Conservation (phyloP, 2,329 filamentous ascomycete genomes). For the Penicillium sp. region DNA sequence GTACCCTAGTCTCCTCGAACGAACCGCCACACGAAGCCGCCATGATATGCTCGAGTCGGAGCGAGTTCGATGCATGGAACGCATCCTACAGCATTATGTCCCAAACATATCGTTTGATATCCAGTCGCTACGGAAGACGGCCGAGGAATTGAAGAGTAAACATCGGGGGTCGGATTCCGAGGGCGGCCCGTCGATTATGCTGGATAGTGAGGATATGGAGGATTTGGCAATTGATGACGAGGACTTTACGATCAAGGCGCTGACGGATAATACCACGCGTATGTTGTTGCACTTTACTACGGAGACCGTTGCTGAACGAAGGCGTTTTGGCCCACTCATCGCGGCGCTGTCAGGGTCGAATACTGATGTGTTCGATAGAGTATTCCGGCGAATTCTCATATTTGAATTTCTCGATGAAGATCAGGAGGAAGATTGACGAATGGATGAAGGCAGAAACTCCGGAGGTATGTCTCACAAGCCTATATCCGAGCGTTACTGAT, state of each 20-base stretch:
- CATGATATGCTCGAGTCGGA: constrained; percentile 43
- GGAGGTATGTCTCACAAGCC: constrained; percentile 32
- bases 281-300: constrained; percentile 21
- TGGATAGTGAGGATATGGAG: constrained; percentile 43
- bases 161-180: constrained; percentile 40
- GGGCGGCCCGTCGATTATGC: constrained; percentile 32
- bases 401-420: constrained; percentile 51
- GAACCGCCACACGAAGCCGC: constrained; percentile 35
- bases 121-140: constrained; percentile 48
- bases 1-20: constrained; percentile 33
- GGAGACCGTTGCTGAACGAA: too few species aligned
- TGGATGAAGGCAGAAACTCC: constrained; percentile 46
- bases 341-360: not conserved
- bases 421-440: constrained; percentile 49
- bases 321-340: not conserved
- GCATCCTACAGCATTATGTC: constrained; percentile 53
- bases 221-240: constrained; percentile 49
- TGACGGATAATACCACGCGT: constrained; percentile 48
- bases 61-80: constrained; percentile 52
- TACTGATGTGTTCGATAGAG: constrained; percentile 32
- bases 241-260: constrained; percentile 45
- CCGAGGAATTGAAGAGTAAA: constrained; percentile 49
- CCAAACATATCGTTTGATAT: constrained; percentile 52
- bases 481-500: constrained; percentile 12
- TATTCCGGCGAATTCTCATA: constrained; percentile 54